Percentiles rank a stretch among this genome's conserved stretches.
Conservation (phyloP, 352 stramenopile genomes). For the Phytophthora foliorum region DNA sequence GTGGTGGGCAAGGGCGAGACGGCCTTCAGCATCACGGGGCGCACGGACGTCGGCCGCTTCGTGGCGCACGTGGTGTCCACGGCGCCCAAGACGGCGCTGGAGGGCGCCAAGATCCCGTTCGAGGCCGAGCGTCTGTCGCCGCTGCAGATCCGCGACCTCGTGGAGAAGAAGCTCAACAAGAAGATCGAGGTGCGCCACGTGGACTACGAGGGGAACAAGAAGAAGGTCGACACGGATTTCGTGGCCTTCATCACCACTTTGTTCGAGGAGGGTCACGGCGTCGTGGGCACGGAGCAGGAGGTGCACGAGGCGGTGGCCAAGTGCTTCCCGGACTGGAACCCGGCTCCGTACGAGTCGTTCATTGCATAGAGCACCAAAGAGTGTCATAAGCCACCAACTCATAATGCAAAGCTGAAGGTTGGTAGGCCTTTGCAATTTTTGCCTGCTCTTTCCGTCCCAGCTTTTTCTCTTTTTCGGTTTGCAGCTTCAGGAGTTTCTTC, state of each 20-base stretch:
- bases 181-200: constrained; percentile 31
- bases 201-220: constrained; percentile 33
- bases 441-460: constrained; percentile 83
- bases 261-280: constrained; percentile 25
- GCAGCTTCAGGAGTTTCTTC: constrained; percentile 82
- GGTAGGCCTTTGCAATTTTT: constrained; percentile 80
- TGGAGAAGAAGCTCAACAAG: constrained; percentile 35
- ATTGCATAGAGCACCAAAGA: too few species aligned
- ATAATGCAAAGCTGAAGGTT: too few species aligned
- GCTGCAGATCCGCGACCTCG: constrained; percentile 25
- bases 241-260: constrained; percentile 16
- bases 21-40: too few species aligned
- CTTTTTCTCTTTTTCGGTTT: constrained; percentile 92
- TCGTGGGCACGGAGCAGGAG: constrained; percentile 19
- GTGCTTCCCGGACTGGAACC: constrained; percentile 32
- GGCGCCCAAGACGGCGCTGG: constrained; percentile 19
- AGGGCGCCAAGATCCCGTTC: constrained; percentile 18
- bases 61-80: constrained; percentile 21
- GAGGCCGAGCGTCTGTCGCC: constrained; percentile 26
- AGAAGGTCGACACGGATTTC: constrained; percentile 27
- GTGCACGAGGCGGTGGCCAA: constrained; percentile 23
- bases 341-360: constrained; percentile 26
- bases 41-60: too few species aligned
- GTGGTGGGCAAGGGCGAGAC: too few species aligned
- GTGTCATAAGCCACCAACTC: too few species aligned